Base-by-base conservation (phyloP, 2,329 filamentous ascomycete species). In the Fusarium pilosicola region DNA sequence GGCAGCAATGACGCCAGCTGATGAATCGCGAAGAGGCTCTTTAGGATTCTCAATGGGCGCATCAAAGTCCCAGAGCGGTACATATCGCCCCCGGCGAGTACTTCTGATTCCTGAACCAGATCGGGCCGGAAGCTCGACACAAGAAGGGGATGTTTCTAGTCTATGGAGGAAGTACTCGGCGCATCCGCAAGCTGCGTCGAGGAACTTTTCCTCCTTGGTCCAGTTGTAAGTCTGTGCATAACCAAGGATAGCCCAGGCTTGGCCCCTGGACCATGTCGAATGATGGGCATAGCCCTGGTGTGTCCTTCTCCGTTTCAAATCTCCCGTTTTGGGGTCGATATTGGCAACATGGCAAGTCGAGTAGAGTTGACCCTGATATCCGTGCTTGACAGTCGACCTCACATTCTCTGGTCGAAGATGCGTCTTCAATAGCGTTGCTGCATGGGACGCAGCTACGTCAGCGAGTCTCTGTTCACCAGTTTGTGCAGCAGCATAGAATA, bases 181-280 rank as follows among this genome's bases (percentile, higher is more conserved):
- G 22, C 85, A 79, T 1, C 81, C 81, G 10, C 84, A 82, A 0
- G 87, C 83, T 1, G 85, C 84, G 0, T 82, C 69, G 1, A 87
- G 76, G 54, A 86, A 87, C 1, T 61, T 73, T 0, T 65, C 30
- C 7, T 85, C 81, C 22, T 83, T 84, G 0, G 86, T 87, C 84
- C 85, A 87, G 30, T 75, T 79, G 63, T 86, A 87, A 0, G 84
- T 85, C 68, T 87, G 86, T 2, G 85, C 80, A 59, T 85, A 88
- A 0, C 86, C 86, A 46, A 86, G 77, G 13, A 87, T 84, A 0
- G 81, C 82, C 86, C 86, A 88, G 0, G 85, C 83, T 63, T 88
- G 86, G 1, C 86, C 86, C 5, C 86, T 80, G 3, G 83, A 79
- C 86, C 86, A 88, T 1, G 85, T 87, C 1, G 84, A 87, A 18